Percentiles rank a stretch among this genome's conserved stretches.
phyloP scores from a whole-genome alignment of 2,329 filamentous ascomycete genomes.

The Aspergillus texensis region DNA sequence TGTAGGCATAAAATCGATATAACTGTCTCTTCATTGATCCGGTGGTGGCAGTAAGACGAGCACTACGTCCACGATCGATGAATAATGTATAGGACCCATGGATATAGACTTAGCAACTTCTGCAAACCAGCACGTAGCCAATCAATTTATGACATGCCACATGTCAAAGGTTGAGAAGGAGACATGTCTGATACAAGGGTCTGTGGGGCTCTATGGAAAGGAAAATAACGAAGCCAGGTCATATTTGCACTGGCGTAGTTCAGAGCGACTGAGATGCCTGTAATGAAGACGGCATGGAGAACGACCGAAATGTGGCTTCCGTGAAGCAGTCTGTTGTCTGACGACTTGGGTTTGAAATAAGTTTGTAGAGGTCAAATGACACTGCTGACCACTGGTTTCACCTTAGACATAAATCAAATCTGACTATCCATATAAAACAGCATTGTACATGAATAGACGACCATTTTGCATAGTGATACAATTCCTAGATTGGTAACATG shows the following conservation, averaged over 20 bases:
- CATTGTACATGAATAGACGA: background rate
- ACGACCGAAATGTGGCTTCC: conserved; percentile 54
- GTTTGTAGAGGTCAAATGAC: conserved; percentile 53
- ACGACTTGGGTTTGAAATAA: conserved; percentile 52
- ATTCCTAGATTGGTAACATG: background rate
- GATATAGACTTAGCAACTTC: background rate
- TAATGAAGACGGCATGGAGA: conserved; percentile 52
- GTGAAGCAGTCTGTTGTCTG: conserved; percentile 45
- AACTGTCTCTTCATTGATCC: background rate
- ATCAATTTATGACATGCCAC: background rate
- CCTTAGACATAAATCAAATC: background rate
- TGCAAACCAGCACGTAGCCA: background rate
- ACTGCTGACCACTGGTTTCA: conserved; percentile 42
- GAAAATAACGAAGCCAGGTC: conserved; percentile 33
- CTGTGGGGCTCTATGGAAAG: background rate
- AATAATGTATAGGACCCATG: background rate
- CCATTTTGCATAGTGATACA: background rate
- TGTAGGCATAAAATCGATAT: background rate
- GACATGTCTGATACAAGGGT: background rate
- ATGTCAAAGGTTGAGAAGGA: background rate
- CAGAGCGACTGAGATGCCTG: conserved; percentile 50
- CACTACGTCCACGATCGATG: background rate
- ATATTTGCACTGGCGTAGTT: conserved; percentile 54
- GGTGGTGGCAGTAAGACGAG: background rate
- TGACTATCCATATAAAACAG: background rate